Evolutionary conservation across 768 basidiomycete species (phyloP).

Genomic region (Podaxis sp.): DNA sequence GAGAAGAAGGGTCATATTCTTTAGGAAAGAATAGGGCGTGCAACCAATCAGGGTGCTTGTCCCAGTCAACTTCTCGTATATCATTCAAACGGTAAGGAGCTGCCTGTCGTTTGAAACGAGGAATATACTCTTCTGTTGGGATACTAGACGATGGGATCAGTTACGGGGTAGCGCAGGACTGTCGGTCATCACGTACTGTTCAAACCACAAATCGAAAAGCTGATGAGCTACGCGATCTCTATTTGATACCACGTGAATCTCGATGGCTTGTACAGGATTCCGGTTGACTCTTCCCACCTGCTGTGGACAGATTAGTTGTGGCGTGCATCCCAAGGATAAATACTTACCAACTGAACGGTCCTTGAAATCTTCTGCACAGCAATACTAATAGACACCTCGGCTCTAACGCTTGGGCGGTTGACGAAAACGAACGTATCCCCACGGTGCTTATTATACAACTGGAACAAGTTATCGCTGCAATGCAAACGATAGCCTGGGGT

Average conservation of each 20-base stretch:
- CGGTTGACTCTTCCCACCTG: conserved; percentile 61
- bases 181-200: conserved; percentile 47
- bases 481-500: conserved; percentile 54
- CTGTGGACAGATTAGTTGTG: conserved; percentile 28
- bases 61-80: conserved; percentile 41
- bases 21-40: conserved; percentile 15
- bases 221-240: conserved; percentile 66
- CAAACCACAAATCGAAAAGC: conserved; percentile 66
- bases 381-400: conserved; percentile 56
- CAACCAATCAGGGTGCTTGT: conserved; percentile 24
- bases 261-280: conserved; percentile 49
- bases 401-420: conserved; percentile 40
- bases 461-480: conserved; percentile 53
- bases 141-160: conserved; percentile 31
- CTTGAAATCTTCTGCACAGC: conserved; percentile 62
- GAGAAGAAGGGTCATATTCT: conserved; percentile 7
- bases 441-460: conserved; percentile 55
- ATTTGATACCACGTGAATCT: conserved; percentile 71
- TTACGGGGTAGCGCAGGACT: background rate
- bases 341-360: conserved; percentile 48
- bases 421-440: conserved; percentile 62
- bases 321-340: background rate
- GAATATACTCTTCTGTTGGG: conserved; percentile 45
- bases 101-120: conserved; percentile 45
- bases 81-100: conserved; percentile 41